Evolutionary conservation across 1,284 basidiomycete genomes (phyloP).

Genomic region (Spongispora temasekensis): DNA sequence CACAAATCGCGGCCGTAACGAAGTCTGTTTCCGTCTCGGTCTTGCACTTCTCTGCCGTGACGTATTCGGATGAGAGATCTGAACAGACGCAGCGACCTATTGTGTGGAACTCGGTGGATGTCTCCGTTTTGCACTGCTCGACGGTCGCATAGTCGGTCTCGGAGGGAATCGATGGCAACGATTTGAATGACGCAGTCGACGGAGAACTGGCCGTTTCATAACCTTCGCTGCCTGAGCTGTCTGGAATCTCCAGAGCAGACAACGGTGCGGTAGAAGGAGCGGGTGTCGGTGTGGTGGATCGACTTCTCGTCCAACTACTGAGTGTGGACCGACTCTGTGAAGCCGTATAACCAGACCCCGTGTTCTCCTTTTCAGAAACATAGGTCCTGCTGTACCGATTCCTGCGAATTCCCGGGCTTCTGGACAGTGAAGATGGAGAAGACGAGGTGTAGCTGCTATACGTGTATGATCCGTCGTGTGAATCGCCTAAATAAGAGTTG

Average conservation of each 20-base stretch:
- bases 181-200: conserved; percentile 45
- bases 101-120: conserved; percentile 54
- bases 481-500: conserved; percentile 58
- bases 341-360: conserved; percentile 25
- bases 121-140: conserved; percentile 44
- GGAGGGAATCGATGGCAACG: conserved; percentile 54
- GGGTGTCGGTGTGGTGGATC: conserved; percentile 33
- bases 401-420: conserved; percentile 60
- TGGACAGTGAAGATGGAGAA: conserved; percentile 46
- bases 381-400: conserved; percentile 43
- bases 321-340: conserved; percentile 37
- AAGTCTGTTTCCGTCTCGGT: conserved; percentile 51
- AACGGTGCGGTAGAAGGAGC: conserved; percentile 26
- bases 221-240: conserved; percentile 36
- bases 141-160: conserved; percentile 53
- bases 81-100: conserved; percentile 39
- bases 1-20: conserved; percentile 51
- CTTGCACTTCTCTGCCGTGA: conserved; percentile 52
- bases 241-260: conserved; percentile 34
- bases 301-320: conserved; percentile 38
- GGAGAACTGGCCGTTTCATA: conserved; percentile 39
- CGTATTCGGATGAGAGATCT: conserved; percentile 43
- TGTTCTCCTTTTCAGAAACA: conserved; percentile 60
- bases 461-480: conserved; percentile 45
- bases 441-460: conserved; percentile 32